Evolutionary conservation across 371 early-diverging fungal species (phyloP), one percentile per base, ranked within the genome.

Genomic region (Thermomucor indicae-seudaticae): DNA sequence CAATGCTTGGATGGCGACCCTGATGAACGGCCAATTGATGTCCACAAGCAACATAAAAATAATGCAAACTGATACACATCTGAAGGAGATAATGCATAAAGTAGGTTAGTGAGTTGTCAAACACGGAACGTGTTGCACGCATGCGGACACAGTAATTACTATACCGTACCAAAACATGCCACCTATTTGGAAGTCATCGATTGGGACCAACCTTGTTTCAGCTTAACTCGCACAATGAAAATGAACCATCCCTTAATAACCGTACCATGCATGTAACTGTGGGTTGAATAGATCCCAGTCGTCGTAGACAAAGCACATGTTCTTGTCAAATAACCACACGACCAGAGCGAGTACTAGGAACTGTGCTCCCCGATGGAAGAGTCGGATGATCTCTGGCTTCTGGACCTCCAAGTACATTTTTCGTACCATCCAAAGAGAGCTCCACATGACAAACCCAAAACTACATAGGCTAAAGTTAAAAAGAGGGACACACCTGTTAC

Each of bases 371-470:
- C 51, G 51, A 34, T 66, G 58, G 49, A 69, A 72, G 6, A 68
- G 43, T 12, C 32, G 40, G 16, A 47, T 48, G 45, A 64, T 48
- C 39, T 64, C 48, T 42, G 55, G 43, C 17, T 53, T 48, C 16
- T 48, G 39, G 14, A 56, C 62, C 6, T 43, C 51, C 17, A 47
- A 47, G 35, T 74, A 74, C 41, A 65, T 41, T 37, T 65, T 58
- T 48, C 62, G 58, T 11, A 74, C 70, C 47, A 67, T 57, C 54
- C 62, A 70, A 12, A 70, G 47, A 35, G 62, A 61, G 37, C 62
- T 64, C 70, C 70, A 70, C 75, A 70, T 74, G 47, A 70, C 68
- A 16, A 63, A 16, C 4, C 70, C 68, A 58, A 68, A 70, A 32
- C 70, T 69, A 38, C 35, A 37, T 27, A 44, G 30, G 25, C 51